Base-by-base conservation (phyloP, 768 basidiomycete genomes). In the Scleroderma citrinum region DNA sequence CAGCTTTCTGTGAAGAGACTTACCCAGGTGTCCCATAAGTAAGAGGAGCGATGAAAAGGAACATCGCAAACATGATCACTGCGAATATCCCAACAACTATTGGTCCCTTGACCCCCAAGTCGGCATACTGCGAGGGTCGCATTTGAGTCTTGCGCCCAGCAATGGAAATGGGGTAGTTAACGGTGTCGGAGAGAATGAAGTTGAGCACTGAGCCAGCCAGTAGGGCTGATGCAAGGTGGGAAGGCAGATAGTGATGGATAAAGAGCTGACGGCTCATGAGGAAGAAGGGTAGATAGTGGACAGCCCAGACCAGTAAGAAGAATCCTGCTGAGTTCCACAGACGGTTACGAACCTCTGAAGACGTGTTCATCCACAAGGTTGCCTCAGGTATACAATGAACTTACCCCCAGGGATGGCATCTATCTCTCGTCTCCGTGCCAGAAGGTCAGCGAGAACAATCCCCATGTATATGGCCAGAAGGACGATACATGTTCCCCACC, bases 1-100 rank as follows among this genome's bases (percentile, higher is more conserved):
- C 31, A 32, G 39, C 40, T 42, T 52, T 41, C 35, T 37, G 51
- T 11, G 8, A 17, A 36, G 35, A 37, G 3, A 75, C 87, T 62
- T 71, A 96, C 93, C 92, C 90, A 53, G 93, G 92, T n/a, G 87
- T 86, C 37, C 94, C 96, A 65, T 95, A 99, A 14, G 95, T 97
- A 59, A 99, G 71, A 36, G 96, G 95, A 13, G 87, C 79, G 45
- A 95, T 71, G 74, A 80, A 97, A 35, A 79, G 58, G 52, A 87
- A 85, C 71, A 85, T 71, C 20, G 72, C 67, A 43, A 91, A 76
- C 69, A 92, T 66, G 32, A 78, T 51, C 21, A 85, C 59, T 36
- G 75, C 69, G 61, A 85, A 87, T 12, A 76, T 60, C 4, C 72
- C 76, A 35, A 82, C 72, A 20, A 81, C 74, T 41, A 82, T 61